Evolutionary conservation across 768 basidiomycete species (phyloP), one percentile per base, ranked within the genome.

Genomic region (Coprinopsis marcescibilis): DNA sequence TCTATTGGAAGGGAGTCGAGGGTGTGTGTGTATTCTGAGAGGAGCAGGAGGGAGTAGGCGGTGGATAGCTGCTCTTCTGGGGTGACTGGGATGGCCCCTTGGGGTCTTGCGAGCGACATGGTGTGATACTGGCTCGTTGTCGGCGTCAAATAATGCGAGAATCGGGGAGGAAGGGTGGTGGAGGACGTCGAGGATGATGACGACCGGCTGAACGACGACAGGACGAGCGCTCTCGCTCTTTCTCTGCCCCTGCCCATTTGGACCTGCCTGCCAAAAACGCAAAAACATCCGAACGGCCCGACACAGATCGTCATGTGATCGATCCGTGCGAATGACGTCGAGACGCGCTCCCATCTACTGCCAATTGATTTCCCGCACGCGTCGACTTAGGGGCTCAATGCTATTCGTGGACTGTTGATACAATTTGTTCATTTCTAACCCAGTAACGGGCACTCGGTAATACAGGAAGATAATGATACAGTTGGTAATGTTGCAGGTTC

Each of bases 1-100:
- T 96, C 92, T 52, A 88, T 76, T 49, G 95, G 95, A 46, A 98
- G 80, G 17, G 92, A 78, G 70, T 96, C 94, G 64, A 98, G 85
- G 21, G 86, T 83, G 65, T 98, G 92, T 13, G 83, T 83, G 70
- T 90, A 92, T 63, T 93, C 89, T 48, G 78, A 72, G 56, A 92
- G 79, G 49, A 89, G 72, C 33, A 78, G 62, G 52, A 89, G 77
- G 6, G 83, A 72, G 66, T 84, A 80, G 20, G 81, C 75, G 2
- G 77, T 65, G 54, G 65, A 63, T 46, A 65, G 58, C 51, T 64
- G 62, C 50, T 49, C 48, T n/a, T 49, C 48, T 25, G 35, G 58
- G 53, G 36, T 13, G 45, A 17, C 30, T 41, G 45, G 30, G 53
- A 46, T 62, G 50, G 42, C 54, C 57, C 25, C 30, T 42, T 42